Conservation (phyloP, 2,329 filamentous ascomycete genomes). For the Phyllosticta ampelicida region DNA sequence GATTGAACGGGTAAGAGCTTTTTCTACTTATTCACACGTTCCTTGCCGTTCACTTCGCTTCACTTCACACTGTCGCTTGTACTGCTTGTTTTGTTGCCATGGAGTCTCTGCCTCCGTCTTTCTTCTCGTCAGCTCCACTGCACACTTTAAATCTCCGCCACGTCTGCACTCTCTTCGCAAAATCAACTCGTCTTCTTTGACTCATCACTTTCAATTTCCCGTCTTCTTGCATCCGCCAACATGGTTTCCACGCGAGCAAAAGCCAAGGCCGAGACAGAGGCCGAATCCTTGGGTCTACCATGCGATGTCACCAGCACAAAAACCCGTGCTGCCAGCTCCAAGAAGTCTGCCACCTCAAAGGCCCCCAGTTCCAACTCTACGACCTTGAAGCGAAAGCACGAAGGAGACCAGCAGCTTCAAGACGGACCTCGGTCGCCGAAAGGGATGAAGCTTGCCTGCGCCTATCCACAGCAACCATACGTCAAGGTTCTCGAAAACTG, state of each 20-base stretch:
- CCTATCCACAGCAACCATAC: neutral
- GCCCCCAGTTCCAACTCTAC: neutral
- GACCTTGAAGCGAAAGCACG: neutral
- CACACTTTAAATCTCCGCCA: neutral
- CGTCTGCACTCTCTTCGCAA: neutral
- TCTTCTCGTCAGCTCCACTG: neutral
- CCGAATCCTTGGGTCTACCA: neutral
- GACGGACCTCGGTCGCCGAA: neutral
- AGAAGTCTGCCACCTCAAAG: neutral
- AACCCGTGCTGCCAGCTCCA: neutral
- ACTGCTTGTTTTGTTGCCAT: neutral
- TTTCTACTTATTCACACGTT: neutral
- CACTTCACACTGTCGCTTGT: neutral
- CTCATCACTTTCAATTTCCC: neutral
- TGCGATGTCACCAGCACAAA: neutral
- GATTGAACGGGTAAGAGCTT: slow-evolving; percentile 57
- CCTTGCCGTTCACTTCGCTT: neutral
- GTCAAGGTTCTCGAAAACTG: neutral
- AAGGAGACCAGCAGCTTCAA: neutral
- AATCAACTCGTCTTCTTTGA: neutral
- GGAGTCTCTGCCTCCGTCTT: neutral
- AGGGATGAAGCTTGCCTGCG: neutral
- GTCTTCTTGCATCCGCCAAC: neutral
- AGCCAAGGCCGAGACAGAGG: neutral
- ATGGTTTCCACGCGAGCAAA: neutral